Base-by-base conservation (phyloP, 352 stramenopile genomes). In the Phytopythium aichiense region DNA sequence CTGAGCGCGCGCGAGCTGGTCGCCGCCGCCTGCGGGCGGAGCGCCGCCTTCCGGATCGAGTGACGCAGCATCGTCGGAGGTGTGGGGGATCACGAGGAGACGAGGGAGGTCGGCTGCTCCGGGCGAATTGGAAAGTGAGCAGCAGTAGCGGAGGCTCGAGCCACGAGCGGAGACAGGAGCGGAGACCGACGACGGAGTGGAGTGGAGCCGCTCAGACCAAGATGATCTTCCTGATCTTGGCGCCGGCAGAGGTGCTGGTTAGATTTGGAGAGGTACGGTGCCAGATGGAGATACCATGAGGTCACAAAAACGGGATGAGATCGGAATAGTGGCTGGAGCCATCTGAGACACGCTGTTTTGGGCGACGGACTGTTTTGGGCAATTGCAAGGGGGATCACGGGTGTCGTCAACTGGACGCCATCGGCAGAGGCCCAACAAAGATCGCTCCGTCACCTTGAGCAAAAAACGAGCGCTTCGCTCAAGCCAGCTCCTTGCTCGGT, bases 41-140 rank as follows among this genome's bases (percentile, higher is more conserved):
- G 54, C 40, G 55, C 22, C 25, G 50, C 28, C 20, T 42, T 48
- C 15, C 62, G 57, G 20, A 72, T 45, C 66, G 63, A 66, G 62
- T 67, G 66, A 35, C 58, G 66, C 38, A 72, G 66, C 66, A 72
- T 72, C 3, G 20, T n/a, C 42, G 8, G 42, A 18, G 16, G 38
- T 16, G 5, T 22, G 23, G 38, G 42, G 16, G 49, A 25, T 35
- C 28, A 25, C 16, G 20, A 45, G n/a, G 16, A n/a, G 30, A 7
- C 13, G 28, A n/a, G 23, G 25, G 11, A n/a, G 9, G 48, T 16
- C 30, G 51, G 30, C 8, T 31, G 45, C 45, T 51, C 22, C n/a
- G n/a, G n/a, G 45, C 22, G n/a, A 18, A 51, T 31, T 51, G 45
- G 45, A 18, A 51, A 51, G 22, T 51, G 22, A 45, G 42, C 7